Base-by-base conservation (phyloP, 2,329 filamentous ascomycete genomes). In the Talaromyces sp. region DNA sequence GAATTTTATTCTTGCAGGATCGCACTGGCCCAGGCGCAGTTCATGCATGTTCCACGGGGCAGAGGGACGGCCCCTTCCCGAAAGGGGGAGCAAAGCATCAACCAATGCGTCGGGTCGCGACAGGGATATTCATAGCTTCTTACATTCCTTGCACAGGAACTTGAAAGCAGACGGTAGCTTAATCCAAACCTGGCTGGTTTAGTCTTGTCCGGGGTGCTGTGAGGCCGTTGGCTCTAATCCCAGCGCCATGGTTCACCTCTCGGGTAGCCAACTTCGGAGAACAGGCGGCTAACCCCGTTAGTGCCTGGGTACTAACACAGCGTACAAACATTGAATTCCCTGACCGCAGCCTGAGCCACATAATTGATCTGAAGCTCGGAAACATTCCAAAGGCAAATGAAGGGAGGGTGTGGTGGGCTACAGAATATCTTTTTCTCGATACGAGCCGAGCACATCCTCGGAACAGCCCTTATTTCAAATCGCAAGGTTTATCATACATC, bases 211-310 rank as follows among this genome's bases (percentile, higher is more conserved):
- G 43, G 40, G 36, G 19, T 35, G 16, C 43, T 39, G 35, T 45
- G 20, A 44, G 29, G 45, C 52, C 55, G 63, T 63, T 62, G 60
- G 47, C 52, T 58, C 46, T 49, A 52, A 68, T 62, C 67, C 69
- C 69, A 69, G 66, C 62, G 61, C 68, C 67, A 69, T 65, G 69
- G 69, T 71, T 71, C 69, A 62, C 36, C 16, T 44, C 59, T 63
- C 64, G 65, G 64, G 66, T 64, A 60, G 57, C 42, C 56, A 47
- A 58, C 52, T 43, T 51, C 56, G 47, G 44, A 55, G 55, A 46
- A 10, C 16, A 39, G 11, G 55, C 64, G 63, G 64, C 59, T 63
- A 52, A 58, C 49, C 60, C 62, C 65, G 62, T 62, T 65, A 64
- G 56, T 53, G 33, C 54, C 44, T 32, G 47, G 43, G 37, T 22